Evolutionary conservation across 1,139 yeast genomes (phyloP).

Genomic region (Candida glucosophila): DNA sequence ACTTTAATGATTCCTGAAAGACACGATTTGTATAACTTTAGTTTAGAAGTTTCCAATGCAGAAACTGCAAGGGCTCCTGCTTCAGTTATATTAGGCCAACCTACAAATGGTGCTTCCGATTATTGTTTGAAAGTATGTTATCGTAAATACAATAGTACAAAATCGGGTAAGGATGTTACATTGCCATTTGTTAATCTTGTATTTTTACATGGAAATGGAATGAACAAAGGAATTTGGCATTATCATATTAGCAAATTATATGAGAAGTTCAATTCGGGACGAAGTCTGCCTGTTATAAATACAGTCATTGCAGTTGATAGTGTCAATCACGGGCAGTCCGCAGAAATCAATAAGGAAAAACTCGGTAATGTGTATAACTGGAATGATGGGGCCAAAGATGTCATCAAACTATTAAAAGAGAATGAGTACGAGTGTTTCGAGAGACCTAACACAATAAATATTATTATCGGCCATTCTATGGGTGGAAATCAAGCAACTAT

Average conservation of each 20-base stretch:
- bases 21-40: no score
- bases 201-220: constrained; percentile 54
- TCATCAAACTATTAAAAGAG: constrained; percentile 33
- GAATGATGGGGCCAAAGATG: constrained; percentile 51
- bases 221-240: constrained; percentile 51
- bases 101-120: constrained; percentile 4
- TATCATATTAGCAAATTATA: constrained; percentile 37
- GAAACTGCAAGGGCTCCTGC: no score
- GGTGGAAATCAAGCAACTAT: constrained; percentile 46
- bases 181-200: constrained; percentile 22
- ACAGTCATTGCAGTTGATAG: constrained; percentile 41
- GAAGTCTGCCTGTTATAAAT: constrained; percentile 3
- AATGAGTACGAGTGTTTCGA: constrained; percentile 20
- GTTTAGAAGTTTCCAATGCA: no score
- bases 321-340: constrained; percentile 53
- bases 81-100: constrained; percentile 3
- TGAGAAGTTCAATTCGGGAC: constrained; percentile 10
- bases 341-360: constrained; percentile 33
- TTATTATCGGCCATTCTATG: constrained; percentile 55
- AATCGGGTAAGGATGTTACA: background rate
- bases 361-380: constrained; percentile 43
- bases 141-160: constrained; percentile 12
- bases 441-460: constrained; percentile 22
- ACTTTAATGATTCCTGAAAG: no score
- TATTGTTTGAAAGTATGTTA: constrained; percentile 15